Evolutionary conservation across 768 basidiomycete species (phyloP).

Genomic region (Serendipita sp.): DNA sequence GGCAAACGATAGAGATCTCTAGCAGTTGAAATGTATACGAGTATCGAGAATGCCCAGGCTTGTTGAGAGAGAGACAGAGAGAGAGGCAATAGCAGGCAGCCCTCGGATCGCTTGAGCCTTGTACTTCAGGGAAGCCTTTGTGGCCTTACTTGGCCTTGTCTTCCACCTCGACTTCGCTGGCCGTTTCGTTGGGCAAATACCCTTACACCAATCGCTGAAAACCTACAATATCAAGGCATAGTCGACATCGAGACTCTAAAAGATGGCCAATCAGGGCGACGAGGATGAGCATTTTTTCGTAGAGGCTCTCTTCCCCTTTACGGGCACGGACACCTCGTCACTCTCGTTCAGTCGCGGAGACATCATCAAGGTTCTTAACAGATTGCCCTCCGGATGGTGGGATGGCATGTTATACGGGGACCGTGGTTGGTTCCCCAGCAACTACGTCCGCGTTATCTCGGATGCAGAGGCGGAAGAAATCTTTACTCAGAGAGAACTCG

Average conservation of each 20-base stretch:
- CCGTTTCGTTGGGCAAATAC: too few relatives aligned
- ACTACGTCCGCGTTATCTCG: constrained; percentile 69
- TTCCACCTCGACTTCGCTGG: too few relatives aligned
- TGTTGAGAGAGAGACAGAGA: not conserved
- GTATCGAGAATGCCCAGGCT: not conserved
- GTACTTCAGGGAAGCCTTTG: too few relatives aligned
- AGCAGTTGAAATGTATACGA: not conserved
- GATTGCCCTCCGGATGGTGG: constrained; percentile 95
- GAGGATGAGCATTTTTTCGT: constrained; percentile 49
- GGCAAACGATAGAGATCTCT: not conserved
- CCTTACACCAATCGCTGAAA: too few relatives aligned
- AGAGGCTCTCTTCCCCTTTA: constrained; percentile 81
- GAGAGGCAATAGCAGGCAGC: too few relatives aligned
- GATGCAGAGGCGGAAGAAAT: constrained; percentile 66
- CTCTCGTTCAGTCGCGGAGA: constrained; percentile 77
- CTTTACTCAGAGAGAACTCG: constrained; percentile 28
- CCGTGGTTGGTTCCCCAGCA: constrained; percentile 83
- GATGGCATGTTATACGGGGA: constrained; percentile 81
- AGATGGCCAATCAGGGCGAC: not conserved
- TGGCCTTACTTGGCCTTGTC: too few relatives aligned
- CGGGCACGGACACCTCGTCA: constrained; percentile 73
- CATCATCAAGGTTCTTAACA: constrained; percentile 84
- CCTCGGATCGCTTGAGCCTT: too few relatives aligned
- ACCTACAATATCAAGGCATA: too few relatives aligned
- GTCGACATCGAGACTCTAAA: not conserved